These are phyloP conservation scores for Scedosporium dehoogii DNA, from an alignment of 2,329 filamentous ascomycete species.

Conservation along the genomic window DNA sequence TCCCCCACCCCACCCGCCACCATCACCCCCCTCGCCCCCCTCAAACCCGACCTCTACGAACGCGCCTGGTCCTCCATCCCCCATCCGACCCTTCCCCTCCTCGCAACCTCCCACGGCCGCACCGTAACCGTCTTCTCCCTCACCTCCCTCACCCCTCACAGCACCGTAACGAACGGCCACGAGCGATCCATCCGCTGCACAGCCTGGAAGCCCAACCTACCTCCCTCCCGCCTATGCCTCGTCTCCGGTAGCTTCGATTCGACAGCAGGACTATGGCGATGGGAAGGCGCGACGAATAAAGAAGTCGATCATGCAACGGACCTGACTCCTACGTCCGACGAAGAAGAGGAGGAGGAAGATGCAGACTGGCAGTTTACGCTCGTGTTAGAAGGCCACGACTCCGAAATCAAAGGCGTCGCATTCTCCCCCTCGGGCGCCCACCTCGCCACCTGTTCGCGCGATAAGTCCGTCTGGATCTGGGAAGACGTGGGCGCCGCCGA, in stretches of 20 bases:
- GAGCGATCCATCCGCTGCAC: conserved; percentile 78
- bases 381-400: conserved; percentile 89
- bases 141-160: conserved; percentile 67
- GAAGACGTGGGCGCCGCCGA: conserved; percentile 69
- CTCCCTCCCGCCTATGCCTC: conserved; percentile 58
- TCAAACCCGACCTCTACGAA: conserved; percentile 49
- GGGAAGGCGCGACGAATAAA: conserved; percentile 37
- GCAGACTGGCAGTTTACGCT: conserved; percentile 91
- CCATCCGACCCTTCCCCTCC: conserved; percentile 76
- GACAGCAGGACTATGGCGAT: conserved; percentile 76
- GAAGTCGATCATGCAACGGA: conserved; percentile 26
- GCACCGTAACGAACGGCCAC: conserved; percentile 75
- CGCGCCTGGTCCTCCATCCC: conserved; percentile 81
- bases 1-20: conserved; percentile 9
- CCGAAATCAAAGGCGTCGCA: conserved; percentile 74
- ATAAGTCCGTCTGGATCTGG: conserved; percentile 98
- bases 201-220: conserved; percentile 73
- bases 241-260: conserved; percentile 92
- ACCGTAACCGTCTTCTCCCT: conserved; percentile 85
- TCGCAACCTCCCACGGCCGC: conserved; percentile 83
- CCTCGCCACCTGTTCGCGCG: conserved; percentile 81
- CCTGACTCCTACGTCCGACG: conserved; percentile 16
- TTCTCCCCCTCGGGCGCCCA: conserved; percentile 68
- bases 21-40: conserved; percentile 36
- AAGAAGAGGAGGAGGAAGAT: conserved; percentile 32